phyloP scores from a whole-genome alignment of 176 grass and related monocot species.

The Carex parvula region DNA sequence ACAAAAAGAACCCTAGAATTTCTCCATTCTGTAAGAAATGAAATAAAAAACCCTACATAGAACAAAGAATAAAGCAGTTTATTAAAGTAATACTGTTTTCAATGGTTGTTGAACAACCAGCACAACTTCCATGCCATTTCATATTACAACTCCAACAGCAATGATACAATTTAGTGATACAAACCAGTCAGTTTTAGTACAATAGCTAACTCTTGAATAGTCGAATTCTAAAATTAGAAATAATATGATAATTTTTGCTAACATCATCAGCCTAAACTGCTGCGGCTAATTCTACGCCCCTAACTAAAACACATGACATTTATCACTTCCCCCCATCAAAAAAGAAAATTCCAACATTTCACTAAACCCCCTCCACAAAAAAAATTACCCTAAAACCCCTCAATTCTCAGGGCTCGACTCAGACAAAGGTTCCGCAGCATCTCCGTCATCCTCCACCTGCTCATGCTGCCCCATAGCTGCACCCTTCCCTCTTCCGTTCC shows the following conservation, averaged over 20 bases:
- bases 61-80: not conserved
- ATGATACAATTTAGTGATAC: conserved; percentile 18
- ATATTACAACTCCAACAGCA: not conserved
- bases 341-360: not conserved
- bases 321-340: conserved; percentile 21
- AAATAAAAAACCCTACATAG: not conserved
- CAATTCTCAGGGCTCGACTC: conserved; percentile 51
- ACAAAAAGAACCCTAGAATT: not conserved
- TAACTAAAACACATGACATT: conserved; percentile 16
- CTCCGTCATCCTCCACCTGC: conserved; percentile 22
- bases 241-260: conserved; percentile 1
- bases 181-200: conserved; percentile 8
- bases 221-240: conserved; percentile 22
- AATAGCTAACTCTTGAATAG: conserved; percentile 12
- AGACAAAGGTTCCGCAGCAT: conserved; percentile 43
- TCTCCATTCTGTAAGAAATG: not conserved
- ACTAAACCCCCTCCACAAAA: conserved; percentile 4
- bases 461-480: conserved; percentile 10
- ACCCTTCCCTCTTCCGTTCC: conserved; percentile 29
- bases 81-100: not conserved
- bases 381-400: conserved; percentile 4
- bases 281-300: conserved; percentile 12
- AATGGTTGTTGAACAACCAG: not conserved
- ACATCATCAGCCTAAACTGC: not conserved
- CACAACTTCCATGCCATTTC: not conserved